Conservation (phyloP, 495 filamentous ascomycete species). For the Aspergillus coremiiformis region DNA sequence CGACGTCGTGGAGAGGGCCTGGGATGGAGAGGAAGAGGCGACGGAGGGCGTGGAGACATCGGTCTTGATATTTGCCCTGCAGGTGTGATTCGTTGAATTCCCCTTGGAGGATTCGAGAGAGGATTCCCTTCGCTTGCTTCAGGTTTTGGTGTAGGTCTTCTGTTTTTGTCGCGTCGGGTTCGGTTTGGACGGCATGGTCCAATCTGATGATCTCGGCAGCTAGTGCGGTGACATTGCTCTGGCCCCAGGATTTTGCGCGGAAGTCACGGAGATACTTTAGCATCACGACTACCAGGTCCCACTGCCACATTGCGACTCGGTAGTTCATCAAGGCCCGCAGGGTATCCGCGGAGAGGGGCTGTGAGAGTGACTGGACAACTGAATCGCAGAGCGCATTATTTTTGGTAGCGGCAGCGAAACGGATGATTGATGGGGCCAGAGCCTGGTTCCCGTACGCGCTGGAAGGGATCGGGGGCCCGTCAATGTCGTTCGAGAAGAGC, state of each 20-base stretch:
- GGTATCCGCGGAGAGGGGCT: conserved; percentile 37
- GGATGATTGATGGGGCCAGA: conserved; percentile 49
- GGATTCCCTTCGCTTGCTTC: conserved; percentile 23
- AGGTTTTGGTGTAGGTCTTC: conserved; percentile 8
- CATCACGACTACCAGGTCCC: conserved; percentile 40
- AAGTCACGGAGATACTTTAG: conserved; percentile 36
- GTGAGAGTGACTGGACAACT: conserved; percentile 30
- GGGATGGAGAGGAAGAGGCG: conserved; percentile 24
- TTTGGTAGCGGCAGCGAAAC: conserved; percentile 48
- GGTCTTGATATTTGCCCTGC: conserved; percentile 21
- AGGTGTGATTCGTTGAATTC: conserved; percentile 26
- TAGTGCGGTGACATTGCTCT: conserved; percentile 37
- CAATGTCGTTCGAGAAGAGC: conserved; percentile 46
- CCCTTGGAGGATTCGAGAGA: conserved; percentile 27
- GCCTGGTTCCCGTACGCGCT: conserved; percentile 39
- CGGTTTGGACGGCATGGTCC: conserved; percentile 19
- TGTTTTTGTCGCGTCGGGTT: background rate
- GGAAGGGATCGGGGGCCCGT: conserved; percentile 48
- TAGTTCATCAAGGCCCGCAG: conserved; percentile 44
- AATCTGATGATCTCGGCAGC: conserved; percentile 37
- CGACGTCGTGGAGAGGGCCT: conserved; percentile 17
- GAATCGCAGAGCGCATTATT: conserved; percentile 40
- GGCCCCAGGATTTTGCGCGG: conserved; percentile 39
- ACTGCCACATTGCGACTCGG: conserved; percentile 40
- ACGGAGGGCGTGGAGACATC: conserved; percentile 21